Evolutionary conservation across 805 yeast species (phyloP).

Genomic region (Naumovozyma castellii): DNA sequence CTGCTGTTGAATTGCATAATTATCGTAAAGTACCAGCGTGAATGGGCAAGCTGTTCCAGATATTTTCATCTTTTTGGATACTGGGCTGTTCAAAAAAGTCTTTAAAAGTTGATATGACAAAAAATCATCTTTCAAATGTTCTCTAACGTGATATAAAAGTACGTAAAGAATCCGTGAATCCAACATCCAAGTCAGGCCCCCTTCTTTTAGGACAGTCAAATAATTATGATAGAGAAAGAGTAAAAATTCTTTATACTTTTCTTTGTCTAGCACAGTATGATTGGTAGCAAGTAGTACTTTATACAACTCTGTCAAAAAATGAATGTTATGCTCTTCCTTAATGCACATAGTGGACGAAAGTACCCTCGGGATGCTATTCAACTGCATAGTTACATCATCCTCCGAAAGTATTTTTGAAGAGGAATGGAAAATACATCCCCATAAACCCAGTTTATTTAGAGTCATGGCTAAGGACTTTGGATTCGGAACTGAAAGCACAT

Average conservation of each 20-base stretch:
- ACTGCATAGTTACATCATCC: slow-evolving; percentile 2
- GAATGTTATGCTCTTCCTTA: neutral
- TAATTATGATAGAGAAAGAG: slow-evolving; percentile 11
- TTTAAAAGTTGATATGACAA: slow-evolving; percentile 19
- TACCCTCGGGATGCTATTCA: neutral
- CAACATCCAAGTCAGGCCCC: slow-evolving; percentile 5
- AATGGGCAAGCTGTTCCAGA: slow-evolving; percentile 17
- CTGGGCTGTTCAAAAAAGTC: slow-evolving; percentile 14
- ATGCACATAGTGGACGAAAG: neutral
- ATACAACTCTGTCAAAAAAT: slow-evolving; percentile 19
- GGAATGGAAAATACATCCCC: slow-evolving; percentile 20
- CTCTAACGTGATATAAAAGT: slow-evolving; percentile 14
- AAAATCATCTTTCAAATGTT: slow-evolving; percentile 12
- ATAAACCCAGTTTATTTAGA: slow-evolving; percentile 23
- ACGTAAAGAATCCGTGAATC: slow-evolving; percentile 19
- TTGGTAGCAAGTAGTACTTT: slow-evolving; percentile 11
- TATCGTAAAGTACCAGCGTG: slow-evolving; percentile 18
- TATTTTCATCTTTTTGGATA: slow-evolving; percentile 6
- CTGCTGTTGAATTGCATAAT: slow-evolving; percentile 2
- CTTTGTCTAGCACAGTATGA: slow-evolving; percentile 6
- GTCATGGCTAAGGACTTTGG: slow-evolving; percentile 7
- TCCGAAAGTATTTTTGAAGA: slow-evolving; percentile 5
- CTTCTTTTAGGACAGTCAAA: neutral
- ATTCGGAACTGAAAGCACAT: slow-evolving; percentile 14
- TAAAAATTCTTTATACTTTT: slow-evolving; percentile 11